Percentiles rank a stretch among this genome's conserved stretches.
Evolutionary conservation across 768 basidiomycete species (phyloP).

Genomic region (Amyloporia xantha): DNA sequence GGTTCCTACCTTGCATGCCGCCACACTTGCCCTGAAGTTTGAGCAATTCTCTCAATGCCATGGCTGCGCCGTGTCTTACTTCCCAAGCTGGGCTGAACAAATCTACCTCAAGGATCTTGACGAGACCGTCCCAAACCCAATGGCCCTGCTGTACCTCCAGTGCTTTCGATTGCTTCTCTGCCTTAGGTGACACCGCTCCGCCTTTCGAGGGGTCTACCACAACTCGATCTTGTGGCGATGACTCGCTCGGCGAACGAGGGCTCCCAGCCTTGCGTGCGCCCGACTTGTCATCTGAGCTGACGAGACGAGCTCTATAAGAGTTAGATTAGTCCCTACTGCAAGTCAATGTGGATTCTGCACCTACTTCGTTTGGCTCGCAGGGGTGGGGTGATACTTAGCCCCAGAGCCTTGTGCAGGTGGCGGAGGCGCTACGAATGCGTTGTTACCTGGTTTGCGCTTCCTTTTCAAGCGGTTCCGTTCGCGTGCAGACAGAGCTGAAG

Average conservation of each 20-base stretch:
- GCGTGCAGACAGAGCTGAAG: conserved; percentile 70
- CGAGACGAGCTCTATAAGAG: conserved; percentile 63
- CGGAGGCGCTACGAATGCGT: conserved; percentile 70
- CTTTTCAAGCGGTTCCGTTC: conserved; percentile 93
- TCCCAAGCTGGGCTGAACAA: conserved; percentile 89
- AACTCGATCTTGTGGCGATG: conserved; percentile 50
- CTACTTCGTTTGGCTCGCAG: conserved; percentile 46
- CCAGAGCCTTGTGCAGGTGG: conserved; percentile 51
- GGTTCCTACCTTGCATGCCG: conserved; percentile 64
- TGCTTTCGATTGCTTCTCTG: conserved; percentile 68
- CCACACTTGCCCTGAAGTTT: conserved; percentile 77
- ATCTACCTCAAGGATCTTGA: conserved; percentile 73
- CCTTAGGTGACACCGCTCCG: conserved; percentile 76
- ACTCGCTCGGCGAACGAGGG: conserved; percentile 38
- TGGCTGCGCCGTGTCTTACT: conserved; percentile 86
- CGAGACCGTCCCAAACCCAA: conserved; percentile 86
- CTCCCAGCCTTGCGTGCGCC: conserved; percentile 45
- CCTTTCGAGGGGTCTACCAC: conserved; percentile 78
- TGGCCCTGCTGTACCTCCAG: conserved; percentile 66
- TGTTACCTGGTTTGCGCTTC: conserved; percentile 84
- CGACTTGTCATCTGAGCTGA: conserved; percentile 54
- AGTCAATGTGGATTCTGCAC: conserved; percentile 33
- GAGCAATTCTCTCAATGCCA: conserved; percentile 84
- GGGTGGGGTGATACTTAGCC: conserved; percentile 54
- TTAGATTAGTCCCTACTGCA: no score